Evolutionary conservation across 208 protist genomes (phyloP).

Genomic region (Blechomonas ayalai): DNA sequence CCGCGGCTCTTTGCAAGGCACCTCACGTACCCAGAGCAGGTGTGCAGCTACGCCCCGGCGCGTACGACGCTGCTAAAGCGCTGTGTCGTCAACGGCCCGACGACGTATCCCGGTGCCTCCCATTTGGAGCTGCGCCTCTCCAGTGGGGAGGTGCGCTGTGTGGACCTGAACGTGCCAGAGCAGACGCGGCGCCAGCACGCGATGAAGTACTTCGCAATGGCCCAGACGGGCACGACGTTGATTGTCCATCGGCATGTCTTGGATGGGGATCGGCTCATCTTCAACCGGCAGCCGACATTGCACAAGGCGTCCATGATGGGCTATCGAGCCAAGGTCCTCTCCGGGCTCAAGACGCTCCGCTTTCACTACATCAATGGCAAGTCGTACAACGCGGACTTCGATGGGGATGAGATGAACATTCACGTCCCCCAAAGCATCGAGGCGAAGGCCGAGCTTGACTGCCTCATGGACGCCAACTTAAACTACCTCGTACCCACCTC

Average conservation of each 20-base stretch:
- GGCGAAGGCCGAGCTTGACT: conserved; percentile 92
- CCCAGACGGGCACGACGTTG: conserved; percentile 47
- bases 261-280: conserved; percentile 96
- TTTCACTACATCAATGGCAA: conserved; percentile 99
- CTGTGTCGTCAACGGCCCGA: conserved; percentile 96
- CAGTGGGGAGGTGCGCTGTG: conserved; percentile 68
- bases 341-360: conserved; percentile 94
- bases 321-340: conserved; percentile 91
- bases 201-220: conserved; percentile 70
- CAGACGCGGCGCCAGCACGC: conserved; percentile 73
- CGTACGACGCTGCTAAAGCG: conserved; percentile 86
- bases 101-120: conserved; percentile 97
- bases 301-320: conserved; percentile 99
- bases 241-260: conserved; percentile 96
- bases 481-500: conserved; percentile 96
- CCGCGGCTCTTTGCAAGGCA: conserved; percentile 91
- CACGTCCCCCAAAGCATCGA: conserved; percentile 97
- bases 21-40: conserved; percentile 96
- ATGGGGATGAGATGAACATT: conserved; percentile 99
- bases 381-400: conserved; percentile 99
- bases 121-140: conserved; percentile 83
- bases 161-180: conserved; percentile 69
- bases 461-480: conserved; percentile 92
- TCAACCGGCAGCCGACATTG: conserved; percentile 99
- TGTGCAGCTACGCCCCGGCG: conserved; percentile 56